Base-by-base conservation (phyloP, 768 basidiomycete species). In the Mrakia gelida region DNA sequence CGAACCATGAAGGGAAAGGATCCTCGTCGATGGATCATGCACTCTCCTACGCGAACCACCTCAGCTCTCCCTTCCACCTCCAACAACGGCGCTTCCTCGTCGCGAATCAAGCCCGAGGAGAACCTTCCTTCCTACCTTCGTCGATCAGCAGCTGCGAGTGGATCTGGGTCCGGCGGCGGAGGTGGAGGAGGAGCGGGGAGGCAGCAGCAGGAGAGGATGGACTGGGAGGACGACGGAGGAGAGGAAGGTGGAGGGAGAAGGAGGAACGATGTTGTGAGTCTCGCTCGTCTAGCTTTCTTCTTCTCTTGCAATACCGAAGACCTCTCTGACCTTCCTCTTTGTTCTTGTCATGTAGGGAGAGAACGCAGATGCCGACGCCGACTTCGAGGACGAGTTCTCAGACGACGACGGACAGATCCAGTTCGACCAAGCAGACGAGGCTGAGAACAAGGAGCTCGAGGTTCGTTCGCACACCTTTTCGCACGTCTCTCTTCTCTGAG, bases 311-410 rank as follows among this genome's bases (percentile, higher is more conserved):
- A 10, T 4, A n/a, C 1, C 23, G 38, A 71, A 10, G 43, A 28
- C 68, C 11, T 10, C 15, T 45, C 62, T 63, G 41, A 61, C 41
- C 5, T 59, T 6, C 21, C 28, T 23, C 41, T 52, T n/a, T 38
- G 43, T 41, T 63, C 65, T 16, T 52, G 5, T 49, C 23, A 15
- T 18, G 26, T 26, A 78, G 77, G 77, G 63, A 30, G 77, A 59
- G 13, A 72, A 78, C 26, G 78, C 54, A 7, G 78, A 79, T 15
- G 71, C 56, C 15, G 78, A 79, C 30, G 61, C 56, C 34, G 78
- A 79, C 68, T 79, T 70, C 52, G 78, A 79, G 34, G 78, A 79
- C 32, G 78, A 68, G 56, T 79, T 79, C 68, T 79, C 78, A 16
- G 78, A 79, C 59, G 78, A 79, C 68, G 78, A 79, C 34, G 78